Evolutionary conservation across 805 yeast genomes (phyloP).

Genomic region (Komagataella mondaviorum): DNA sequence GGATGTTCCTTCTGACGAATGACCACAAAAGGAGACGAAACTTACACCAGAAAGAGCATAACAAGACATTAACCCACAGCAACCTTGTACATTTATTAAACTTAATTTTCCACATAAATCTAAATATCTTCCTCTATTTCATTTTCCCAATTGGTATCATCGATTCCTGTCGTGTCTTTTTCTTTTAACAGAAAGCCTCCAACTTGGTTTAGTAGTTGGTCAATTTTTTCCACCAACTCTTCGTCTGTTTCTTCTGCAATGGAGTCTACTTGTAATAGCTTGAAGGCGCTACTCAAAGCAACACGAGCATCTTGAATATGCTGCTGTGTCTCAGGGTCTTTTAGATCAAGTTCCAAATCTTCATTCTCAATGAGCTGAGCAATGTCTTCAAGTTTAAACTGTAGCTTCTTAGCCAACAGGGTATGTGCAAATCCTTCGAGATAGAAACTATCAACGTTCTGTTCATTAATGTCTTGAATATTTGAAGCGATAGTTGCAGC

Average conservation of each 20-base stretch:
- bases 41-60: not conserved
- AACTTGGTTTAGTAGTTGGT: conserved; percentile 32
- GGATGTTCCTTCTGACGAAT: not conserved
- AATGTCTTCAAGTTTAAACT: conserved; percentile 9
- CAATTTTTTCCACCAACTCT: conserved; percentile 45
- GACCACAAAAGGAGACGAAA: not conserved
- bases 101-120: not conserved
- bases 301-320: conserved; percentile 24
- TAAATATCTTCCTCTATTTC: conserved; percentile 28
- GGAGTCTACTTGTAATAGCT: conserved; percentile 21
- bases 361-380: conserved; percentile 21
- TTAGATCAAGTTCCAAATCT: conserved; percentile 17
- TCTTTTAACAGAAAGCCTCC: conserved; percentile 42
- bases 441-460: conserved; percentile 69
- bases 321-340: conserved; percentile 14
- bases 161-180: conserved; percentile 24
- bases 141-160: conserved; percentile 32
- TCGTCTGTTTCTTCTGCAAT: conserved; percentile 30
- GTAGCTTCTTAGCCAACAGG: conserved; percentile 27
- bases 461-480: conserved; percentile 72
- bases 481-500: conserved; percentile 53
- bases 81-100: not conserved
- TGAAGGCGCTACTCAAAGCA: conserved; percentile 23
- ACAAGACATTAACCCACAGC: conserved; percentile 1
- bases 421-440: conserved; percentile 68